Percentiles rank a stretch among this genome's conserved stretches.
Evolutionary conservation across 78 protist genomes (phyloP).

Genomic region (Creolimax fragrantissima): DNA sequence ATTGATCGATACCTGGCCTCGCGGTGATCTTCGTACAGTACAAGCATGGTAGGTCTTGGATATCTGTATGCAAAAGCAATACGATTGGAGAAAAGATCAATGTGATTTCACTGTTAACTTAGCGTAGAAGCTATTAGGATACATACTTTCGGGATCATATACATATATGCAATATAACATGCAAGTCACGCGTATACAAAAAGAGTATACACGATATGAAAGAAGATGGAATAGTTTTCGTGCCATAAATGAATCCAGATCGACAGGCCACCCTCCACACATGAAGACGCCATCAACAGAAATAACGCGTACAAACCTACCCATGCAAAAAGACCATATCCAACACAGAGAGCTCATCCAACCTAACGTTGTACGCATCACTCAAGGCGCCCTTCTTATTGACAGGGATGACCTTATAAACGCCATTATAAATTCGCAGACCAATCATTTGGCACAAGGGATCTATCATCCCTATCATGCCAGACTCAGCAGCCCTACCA

Average conservation of each 20-base stretch:
- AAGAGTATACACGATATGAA: no score
- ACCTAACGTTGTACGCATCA: not conserved
- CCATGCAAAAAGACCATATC: slow-evolving; percentile 61
- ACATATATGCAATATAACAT: no score
- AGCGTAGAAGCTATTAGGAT: no score
- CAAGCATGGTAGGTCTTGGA: slow-evolving; percentile 37
- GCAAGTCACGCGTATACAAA: no score
- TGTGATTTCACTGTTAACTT: no score
- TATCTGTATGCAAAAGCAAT: not conserved
- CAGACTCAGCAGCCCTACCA: slow-evolving; percentile 1
- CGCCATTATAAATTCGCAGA: slow-evolving; percentile 6
- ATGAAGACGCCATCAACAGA: no score
- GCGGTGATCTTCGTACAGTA: slow-evolving; percentile 61
- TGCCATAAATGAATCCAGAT: no score
- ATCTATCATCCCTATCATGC: not conserved
- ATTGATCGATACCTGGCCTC: slow-evolving; percentile 29
- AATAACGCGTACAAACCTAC: no score
- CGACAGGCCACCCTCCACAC: no score
- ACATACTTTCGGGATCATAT: no score
- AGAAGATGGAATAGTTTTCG: no score
- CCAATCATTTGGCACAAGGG: not conserved
- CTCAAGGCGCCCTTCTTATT: not conserved
- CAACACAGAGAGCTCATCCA: slow-evolving; percentile 58
- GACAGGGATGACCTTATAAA: not conserved
- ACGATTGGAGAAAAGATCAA: no score